Evolutionary conservation across 192 early-diverging fungal genomes (phyloP).

Genomic region (Funneliformis mosseae): DNA sequence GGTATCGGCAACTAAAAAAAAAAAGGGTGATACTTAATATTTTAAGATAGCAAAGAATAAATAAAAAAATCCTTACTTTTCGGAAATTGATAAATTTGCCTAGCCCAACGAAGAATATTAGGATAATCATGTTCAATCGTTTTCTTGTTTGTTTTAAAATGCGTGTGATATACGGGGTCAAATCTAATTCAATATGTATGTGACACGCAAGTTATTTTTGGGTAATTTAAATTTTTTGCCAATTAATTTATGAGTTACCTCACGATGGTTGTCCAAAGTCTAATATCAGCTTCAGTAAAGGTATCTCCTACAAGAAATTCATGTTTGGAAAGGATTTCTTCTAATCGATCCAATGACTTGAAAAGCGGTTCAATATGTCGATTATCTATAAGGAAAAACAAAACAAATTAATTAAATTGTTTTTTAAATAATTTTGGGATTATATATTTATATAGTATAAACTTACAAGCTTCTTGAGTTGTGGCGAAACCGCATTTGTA

Average conservation of each 20-base stretch:
- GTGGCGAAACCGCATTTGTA: slow-evolving; percentile 94
- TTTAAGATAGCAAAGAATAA: too few species aligned
- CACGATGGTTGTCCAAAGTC: slow-evolving; percentile 93
- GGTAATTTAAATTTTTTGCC: too few species aligned
- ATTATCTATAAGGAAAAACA: slow-evolving; percentile 59
- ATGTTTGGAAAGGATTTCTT: slow-evolving; percentile 69
- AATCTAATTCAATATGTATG: slow-evolving; percentile 59
- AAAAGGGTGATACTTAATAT: not conserved
- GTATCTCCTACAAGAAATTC: slow-evolving; percentile 77
- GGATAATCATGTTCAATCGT: slow-evolving; percentile 89
- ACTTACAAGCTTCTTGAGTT: slow-evolving; percentile 73
- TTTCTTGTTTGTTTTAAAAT: slow-evolving; percentile 94
- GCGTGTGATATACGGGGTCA: slow-evolving; percentile 91
- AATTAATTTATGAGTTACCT: slow-evolving; percentile 22
- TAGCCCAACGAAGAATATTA: slow-evolving; percentile 80
- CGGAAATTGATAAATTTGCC: slow-evolving; percentile 80
- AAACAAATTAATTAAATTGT: not conserved
- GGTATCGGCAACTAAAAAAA: slow-evolving; percentile 64
- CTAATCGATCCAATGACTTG: slow-evolving; percentile 79
- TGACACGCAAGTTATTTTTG: not conserved
- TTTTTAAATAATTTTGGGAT: not conserved
- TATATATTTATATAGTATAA: not conserved
- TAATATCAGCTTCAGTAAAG: slow-evolving; percentile 93
- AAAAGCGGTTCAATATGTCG: slow-evolving; percentile 74
- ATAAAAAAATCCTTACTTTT: slow-evolving; percentile 44